phyloP scores from a whole-genome alignment of 768 basidiomycete genomes.

The Leccinum pellstonianum region DNA sequence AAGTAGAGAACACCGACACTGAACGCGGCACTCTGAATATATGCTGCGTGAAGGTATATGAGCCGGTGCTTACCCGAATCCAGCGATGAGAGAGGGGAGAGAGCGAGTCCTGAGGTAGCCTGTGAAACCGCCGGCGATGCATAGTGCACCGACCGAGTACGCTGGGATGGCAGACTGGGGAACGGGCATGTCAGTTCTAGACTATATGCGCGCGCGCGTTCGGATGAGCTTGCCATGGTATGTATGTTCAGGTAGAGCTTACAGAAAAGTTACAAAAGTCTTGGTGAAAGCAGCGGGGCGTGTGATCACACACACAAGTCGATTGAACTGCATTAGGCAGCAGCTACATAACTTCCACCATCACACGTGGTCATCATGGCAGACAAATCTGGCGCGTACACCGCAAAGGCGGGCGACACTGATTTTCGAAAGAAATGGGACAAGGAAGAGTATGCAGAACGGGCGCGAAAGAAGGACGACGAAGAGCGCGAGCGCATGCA shows the following conservation, averaged over 20 bases:
- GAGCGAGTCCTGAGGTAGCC: conserved; percentile 73
- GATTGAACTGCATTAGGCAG: not conserved
- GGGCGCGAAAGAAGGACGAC: conserved; percentile 75
- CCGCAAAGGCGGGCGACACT: conserved; percentile 51
- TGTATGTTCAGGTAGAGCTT: conserved; percentile 15
- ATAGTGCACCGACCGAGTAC: conserved; percentile 72
- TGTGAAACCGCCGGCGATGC: conserved; percentile 72
- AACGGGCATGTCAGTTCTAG: conserved; percentile 26
- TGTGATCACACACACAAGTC: conserved; percentile 1
- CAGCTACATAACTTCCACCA: not conserved
- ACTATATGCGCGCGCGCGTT: not conserved
- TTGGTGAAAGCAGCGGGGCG: conserved; percentile 7
- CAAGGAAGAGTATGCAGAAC: conserved; percentile 86
- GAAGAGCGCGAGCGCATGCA: conserved; percentile 82
- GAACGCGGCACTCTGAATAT: conserved; percentile 1
- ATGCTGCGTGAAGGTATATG: not conserved
- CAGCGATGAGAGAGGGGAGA: conserved; percentile 80
- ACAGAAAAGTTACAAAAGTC: conserved; percentile 8
- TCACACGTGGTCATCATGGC: conserved; percentile 19
- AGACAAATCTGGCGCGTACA: conserved; percentile 36
- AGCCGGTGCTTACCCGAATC: conserved; percentile 58
- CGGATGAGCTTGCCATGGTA: conserved; percentile 31
- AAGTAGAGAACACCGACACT: conserved; percentile 80
- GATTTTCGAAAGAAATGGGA: conserved; percentile 93
- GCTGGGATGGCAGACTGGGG: conserved; percentile 78